These are phyloP conservation scores for Dendrobium nobile DNA, from an alignment of 106 monocot species.

Conservation along the genomic window DNA sequence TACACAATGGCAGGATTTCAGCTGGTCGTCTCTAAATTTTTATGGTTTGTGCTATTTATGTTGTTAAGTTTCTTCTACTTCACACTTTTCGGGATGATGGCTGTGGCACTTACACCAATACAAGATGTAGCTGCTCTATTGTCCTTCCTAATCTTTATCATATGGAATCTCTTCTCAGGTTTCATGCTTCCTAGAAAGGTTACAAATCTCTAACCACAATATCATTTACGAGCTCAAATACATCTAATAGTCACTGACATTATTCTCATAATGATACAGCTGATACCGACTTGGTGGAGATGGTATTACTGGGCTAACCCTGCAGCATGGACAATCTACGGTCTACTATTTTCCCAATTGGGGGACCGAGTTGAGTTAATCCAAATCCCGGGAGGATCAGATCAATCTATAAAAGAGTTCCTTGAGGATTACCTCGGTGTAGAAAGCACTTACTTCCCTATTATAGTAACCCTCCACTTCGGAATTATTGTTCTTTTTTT, in stretches of 20 bases:
- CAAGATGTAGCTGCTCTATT: conserved; percentile 61
- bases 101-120: conserved; percentile 58
- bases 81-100: conserved; percentile 73
- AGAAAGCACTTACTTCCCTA: conserved; percentile 26
- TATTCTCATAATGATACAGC: conserved; percentile 27
- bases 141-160: conserved; percentile 52
- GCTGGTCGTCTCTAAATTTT: conserved; percentile 37
- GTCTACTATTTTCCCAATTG: conserved; percentile 53
- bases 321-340: conserved; percentile 65
- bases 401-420: conserved; percentile 39
- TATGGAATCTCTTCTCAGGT: conserved; percentile 76
- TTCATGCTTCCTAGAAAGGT: conserved; percentile 69
- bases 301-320: conserved; percentile 82
- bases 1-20: conserved; percentile 76
- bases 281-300: conserved; percentile 85
- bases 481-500: conserved; percentile 43
- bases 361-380: conserved; percentile 36
- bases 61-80: conserved; percentile 57
- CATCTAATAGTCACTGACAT: neutral
- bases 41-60: conserved; percentile 64
- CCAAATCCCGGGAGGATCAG: conserved; percentile 27
- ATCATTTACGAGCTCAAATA: neutral
- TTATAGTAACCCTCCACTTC: conserved; percentile 37
- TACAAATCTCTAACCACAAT: neutral
- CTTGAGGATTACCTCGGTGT: conserved; percentile 48